Base-by-base conservation (phyloP, 257 asterid species). In the Marsdenia floribunda region DNA sequence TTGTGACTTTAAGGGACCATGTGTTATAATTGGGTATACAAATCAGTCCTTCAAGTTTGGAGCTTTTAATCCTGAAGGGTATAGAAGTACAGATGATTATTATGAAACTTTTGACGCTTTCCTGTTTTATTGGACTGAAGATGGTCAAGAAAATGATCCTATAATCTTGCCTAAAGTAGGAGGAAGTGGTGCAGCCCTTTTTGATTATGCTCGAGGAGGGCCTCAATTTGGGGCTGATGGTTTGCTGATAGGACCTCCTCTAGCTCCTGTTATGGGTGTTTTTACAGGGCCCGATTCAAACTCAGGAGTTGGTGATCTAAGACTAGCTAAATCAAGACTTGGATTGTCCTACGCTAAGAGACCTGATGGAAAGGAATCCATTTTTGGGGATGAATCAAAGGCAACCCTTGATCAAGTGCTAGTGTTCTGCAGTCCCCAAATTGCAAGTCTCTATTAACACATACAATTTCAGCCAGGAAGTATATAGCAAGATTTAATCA, bases 141-240 rank as follows among this genome's bases (percentile, higher is more conserved):
- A 82, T 40, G 70, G 2, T 47, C 10, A 47, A 14, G 70, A 19
- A 66, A 29, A 50, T 49, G 75, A 68, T 2, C 94, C 94, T 16
- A 74, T 86, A 61, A 57, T 87, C 54, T 73, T 90, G 77, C 91
- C 97, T 0, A 89, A 93, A 80, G 93, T 93, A 52, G 97, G 97
- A 26, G 98, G 97, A 49, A 93, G 97, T 49, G 97, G 98, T 0
- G 98, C 97, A 5, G 96, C 97, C 65, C 88, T 93, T 50, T 91
- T 93, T 75, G 97, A 93, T 73, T 93, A 91, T 22, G 98, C 96
- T 4, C 87, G 97, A 40, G 97, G 97, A 2, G 98, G 98, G 22
- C 98, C 97, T 0, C 97, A 93, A 60, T 93, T 91, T 50, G 97
- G 98, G 44, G 98, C 97, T 10, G 96, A 93, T 44, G 97, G 97